These are phyloP conservation scores for Fusarium staphyleae DNA, from an alignment of 2,329 filamentous ascomycete genomes.

Conservation along the genomic window DNA sequence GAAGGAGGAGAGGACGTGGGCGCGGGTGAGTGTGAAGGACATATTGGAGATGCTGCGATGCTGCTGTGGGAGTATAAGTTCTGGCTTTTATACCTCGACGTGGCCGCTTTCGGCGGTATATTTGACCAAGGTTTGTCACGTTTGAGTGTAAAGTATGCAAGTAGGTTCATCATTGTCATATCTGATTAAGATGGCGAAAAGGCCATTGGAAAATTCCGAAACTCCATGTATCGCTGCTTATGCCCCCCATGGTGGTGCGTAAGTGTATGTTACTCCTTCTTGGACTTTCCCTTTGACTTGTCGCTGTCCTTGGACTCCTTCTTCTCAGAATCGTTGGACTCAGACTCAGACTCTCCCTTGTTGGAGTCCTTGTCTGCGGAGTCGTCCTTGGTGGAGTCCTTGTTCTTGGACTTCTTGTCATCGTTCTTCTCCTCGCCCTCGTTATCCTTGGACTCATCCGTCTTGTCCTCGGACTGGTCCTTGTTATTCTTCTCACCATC, in stretches of 20 bases:
- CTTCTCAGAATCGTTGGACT: constrained; percentile 17
- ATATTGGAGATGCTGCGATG: no score
- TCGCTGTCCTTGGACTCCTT: constrained; percentile 27
- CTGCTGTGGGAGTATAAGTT: no score
- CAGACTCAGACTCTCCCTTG: constrained; percentile 8
- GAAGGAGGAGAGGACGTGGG: constrained; percentile 29
- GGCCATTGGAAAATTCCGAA: constrained; percentile 1
- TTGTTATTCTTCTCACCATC: constrained; percentile 32
- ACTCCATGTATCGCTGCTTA: constrained; percentile 22
- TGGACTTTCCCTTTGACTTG: constrained; percentile 17
- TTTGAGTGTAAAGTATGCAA: not conserved
- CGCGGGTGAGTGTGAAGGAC: constrained; percentile 34
- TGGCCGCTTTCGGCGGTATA: not conserved
- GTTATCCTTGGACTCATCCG: constrained; percentile 19
- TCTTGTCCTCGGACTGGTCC: constrained; percentile 9
- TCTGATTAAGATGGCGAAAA: not conserved
- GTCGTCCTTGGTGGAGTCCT: not conserved
- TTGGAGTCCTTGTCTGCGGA: not conserved
- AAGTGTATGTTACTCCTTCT: constrained; percentile 18
- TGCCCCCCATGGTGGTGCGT: not conserved
- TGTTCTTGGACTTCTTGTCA: constrained; percentile 20
- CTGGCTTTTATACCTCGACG: not conserved
- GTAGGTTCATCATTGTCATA: constrained; percentile 7
- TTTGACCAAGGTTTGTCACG: not conserved
- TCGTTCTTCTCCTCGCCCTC: constrained; percentile 6